Percentiles rank a stretch among this genome's conserved stretches.
Conservation (phyloP, 495 filamentous ascomycete genomes). For the Trichoderma asperelloides region DNA sequence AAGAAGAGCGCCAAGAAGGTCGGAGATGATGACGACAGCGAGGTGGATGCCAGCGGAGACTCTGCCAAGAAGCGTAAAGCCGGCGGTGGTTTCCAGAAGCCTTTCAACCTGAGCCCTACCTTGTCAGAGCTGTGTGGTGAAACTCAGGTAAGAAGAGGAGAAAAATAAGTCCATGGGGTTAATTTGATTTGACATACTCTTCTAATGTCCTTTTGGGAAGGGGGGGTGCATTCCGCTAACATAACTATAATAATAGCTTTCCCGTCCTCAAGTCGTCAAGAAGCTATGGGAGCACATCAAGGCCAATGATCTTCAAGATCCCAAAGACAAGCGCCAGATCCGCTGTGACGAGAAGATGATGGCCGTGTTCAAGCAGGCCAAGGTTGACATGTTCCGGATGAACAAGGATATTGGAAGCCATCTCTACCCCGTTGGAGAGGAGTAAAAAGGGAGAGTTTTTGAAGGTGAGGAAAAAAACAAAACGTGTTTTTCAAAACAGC, state of each 20-base stretch:
- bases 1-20: conserved; percentile 71
- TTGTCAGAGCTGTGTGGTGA: conserved; percentile 48
- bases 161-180: too few species aligned
- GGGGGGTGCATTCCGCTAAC: not conserved
- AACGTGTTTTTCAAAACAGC: not conserved
- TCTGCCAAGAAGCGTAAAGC: conserved; percentile 42
- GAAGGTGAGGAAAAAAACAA: not conserved
- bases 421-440: conserved; percentile 46
- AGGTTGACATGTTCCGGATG: conserved; percentile 98
- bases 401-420: conserved; percentile 56
- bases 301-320: conserved; percentile 78
- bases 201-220: not conserved
- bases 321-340: conserved; percentile 83
- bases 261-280: conserved; percentile 91
- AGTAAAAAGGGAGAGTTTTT: conserved; percentile 1
- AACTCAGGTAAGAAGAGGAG: conserved; percentile 39
- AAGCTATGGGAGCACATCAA: conserved; percentile 92
- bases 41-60: conserved; percentile 51
- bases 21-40: conserved; percentile 70
- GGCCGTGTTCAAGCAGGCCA: conserved; percentile 81
- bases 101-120: conserved; percentile 41
- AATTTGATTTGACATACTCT: not conserved
- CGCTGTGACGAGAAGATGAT: conserved; percentile 84
- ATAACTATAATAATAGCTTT: conserved; percentile 47
- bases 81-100: conserved; percentile 42